Evolutionary conservation across 202 grass and related monocot species (phyloP).

Genomic region (Setaria viridis): DNA sequence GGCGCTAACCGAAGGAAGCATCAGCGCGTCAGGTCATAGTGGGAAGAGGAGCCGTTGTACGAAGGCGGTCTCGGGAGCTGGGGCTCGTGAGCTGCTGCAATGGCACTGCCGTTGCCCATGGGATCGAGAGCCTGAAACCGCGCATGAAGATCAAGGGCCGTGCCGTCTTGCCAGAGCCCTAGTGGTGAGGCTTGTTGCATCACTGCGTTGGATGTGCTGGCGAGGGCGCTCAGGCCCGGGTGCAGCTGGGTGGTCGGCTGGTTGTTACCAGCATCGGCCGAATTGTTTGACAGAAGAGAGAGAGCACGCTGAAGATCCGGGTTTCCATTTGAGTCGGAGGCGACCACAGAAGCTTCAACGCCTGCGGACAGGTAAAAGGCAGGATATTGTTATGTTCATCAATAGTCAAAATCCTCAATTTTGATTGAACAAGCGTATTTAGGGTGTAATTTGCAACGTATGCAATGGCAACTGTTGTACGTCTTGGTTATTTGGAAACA

Average conservation of each 20-base stretch:
- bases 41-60: not conserved
- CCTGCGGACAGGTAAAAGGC: constrained; percentile 38
- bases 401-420: not conserved
- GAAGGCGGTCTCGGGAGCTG: constrained; percentile 32
- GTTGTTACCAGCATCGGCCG: constrained; percentile 32
- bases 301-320: constrained; percentile 59
- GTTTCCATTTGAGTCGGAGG: constrained; percentile 26
- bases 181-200: constrained; percentile 35
- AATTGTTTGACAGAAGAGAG: constrained; percentile 71
- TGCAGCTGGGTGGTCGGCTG: constrained; percentile 46
- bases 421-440: not conserved
- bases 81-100: not conserved
- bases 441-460: not conserved
- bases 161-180: constrained; percentile 37
- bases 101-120: not conserved
- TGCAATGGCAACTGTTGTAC: not conserved
- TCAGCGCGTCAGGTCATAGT: constrained; percentile 44
- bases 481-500: too few species aligned
- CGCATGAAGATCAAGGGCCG: constrained; percentile 8
- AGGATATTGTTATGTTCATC: not conserved
- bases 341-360: constrained; percentile 38
- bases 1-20: not conserved
- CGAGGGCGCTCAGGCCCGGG: constrained; percentile 15
- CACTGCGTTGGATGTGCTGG: constrained; percentile 22
- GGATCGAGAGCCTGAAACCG: constrained; percentile 38